Base-by-base conservation (phyloP, 2,329 filamentous ascomycete genomes). In the Exophiala sp. region DNA sequence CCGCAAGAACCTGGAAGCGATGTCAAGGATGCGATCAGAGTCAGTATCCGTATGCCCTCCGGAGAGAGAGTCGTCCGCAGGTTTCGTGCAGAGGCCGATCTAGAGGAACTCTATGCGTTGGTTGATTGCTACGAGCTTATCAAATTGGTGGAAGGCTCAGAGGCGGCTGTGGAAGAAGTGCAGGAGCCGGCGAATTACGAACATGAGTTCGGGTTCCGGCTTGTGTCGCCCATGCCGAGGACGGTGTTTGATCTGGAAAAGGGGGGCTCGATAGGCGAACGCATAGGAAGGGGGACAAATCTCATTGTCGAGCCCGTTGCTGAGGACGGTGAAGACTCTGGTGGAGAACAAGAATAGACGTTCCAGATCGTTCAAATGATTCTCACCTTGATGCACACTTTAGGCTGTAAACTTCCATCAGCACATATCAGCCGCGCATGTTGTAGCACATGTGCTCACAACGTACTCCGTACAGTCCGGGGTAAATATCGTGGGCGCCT, bases 101-200 rank as follows among this genome's bases (percentile, higher is more conserved):
- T 97, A 35, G 92, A 97, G 68, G 91, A 96, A 65, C 74, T 99
- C 5, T 97, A 97, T 70, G 94, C 92, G 0, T 96, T 95, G 72
- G 91, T 97, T 2, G 94, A 99, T 67, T 97, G 92, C 72, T 86
- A 91, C 68, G 85, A 89, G 48, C 63, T 87, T 5, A 63, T 91
- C 2, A 71, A 79, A 34, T 71, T 72, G 1, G 69, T 11, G 55
- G 48, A 11, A 60, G 45, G 29, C 60, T 62, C 34, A 59, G 47
- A 45, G 63, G 52, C 55, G 55, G 65, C 62, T 3, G 69, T 71
- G 12, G 68, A 73, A 32, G 71, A 69, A 16, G 68, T 70, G 1
- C 65, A 72, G 3, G 71, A 83, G 62, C 89, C 90, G 0, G 74
- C 78, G 18, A 82, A 75, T 10, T 97, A 94, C 67, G 77, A 85